Evolutionary conservation across 2,329 filamentous ascomycete species (phyloP), one percentile per base, ranked within the genome.

Genomic region (Diaporthe citri): DNA sequence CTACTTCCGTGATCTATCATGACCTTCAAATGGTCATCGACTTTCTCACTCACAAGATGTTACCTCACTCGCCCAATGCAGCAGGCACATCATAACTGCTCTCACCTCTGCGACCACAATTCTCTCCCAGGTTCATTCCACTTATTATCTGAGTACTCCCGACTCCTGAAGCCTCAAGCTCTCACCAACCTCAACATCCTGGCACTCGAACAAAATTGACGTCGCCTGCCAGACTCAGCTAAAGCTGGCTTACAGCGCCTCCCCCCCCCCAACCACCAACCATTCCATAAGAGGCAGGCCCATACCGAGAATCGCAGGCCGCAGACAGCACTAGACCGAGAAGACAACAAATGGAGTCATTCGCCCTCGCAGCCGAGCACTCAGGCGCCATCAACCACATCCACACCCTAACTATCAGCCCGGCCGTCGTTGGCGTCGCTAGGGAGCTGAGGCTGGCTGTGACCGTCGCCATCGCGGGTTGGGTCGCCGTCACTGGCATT

Each of bases 331-430:
- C 31, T 17, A 13, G 28, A 34, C 55, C 28, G 20, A 52, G 17
- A 9, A 8, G 5, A 31, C 4, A 25, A 28, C 25, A 41, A 6
- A 84, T 84, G 82, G 82, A 84, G 74, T 81, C 81, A 4, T 84
- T 84, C 74, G 78, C 80, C 39, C 75, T 84, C 17, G 81, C 82
- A 6, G 81, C 82, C 43, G 76, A 80, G 69, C 82, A 84, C 67
- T 80, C 80, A n/a, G 82, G 82, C 43, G 79, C 80, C 20, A 83
- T 84, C 72, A 80, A 80, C 52, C 82, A 84, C 71, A 69, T 80
- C 20, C 82, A 83, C 76, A 78, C 80, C 20, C 77, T 83, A 73
- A 79, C 78, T 56, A 74, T 84, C 48, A 79, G 81, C 71, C 75
- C 81, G 8, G 78, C 80, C 13, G 75, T 78, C 8, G 72, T 78